Percentiles rank a stretch among this genome's conserved stretches.
Evolutionary conservation across 495 filamentous ascomycete genomes (phyloP).

Genomic region (Barbatosphaeria neglecta): DNA sequence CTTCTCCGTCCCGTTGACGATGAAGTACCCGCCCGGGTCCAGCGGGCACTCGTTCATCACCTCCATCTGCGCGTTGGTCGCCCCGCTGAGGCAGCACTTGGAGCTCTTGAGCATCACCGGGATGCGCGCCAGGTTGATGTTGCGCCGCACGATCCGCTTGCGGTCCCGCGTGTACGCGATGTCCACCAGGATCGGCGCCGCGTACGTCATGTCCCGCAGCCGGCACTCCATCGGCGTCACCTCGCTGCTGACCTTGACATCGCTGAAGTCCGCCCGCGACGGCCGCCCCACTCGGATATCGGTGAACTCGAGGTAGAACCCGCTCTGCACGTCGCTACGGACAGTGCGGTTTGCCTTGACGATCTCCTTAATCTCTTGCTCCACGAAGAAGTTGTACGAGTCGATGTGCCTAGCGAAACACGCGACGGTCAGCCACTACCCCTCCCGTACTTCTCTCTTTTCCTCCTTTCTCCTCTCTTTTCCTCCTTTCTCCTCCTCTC

Average conservation of each 20-base stretch:
- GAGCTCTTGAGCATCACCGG: slow-evolving; percentile 95
- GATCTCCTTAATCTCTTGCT: slow-evolving; percentile 91
- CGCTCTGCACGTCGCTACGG: slow-evolving; percentile 75
- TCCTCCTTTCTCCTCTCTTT: not conserved
- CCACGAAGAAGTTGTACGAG: slow-evolving; percentile 94
- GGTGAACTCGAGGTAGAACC: slow-evolving; percentile 79
- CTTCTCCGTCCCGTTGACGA: slow-evolving; percentile 78
- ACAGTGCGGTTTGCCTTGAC: slow-evolving; percentile 77
- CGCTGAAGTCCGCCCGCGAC: slow-evolving; percentile 59
- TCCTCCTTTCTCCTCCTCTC: not conserved
- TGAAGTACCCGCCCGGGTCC: slow-evolving; percentile 95
- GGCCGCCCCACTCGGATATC: slow-evolving; percentile 78
- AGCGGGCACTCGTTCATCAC: slow-evolving; percentile 84
- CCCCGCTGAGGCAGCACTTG: slow-evolving; percentile 74
- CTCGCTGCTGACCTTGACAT: slow-evolving; percentile 45
- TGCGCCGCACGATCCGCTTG: slow-evolving; percentile 52
- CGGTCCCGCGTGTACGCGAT: slow-evolving; percentile 73
- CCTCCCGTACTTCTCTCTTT: not conserved
- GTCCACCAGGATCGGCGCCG: slow-evolving; percentile 83
- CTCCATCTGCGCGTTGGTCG: slow-evolving; percentile 73
- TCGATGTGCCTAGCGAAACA: slow-evolving; percentile 73
- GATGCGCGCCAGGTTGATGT: slow-evolving; percentile 74
- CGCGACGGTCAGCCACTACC: slow-evolving; percentile 9
- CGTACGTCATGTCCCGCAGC: slow-evolving; percentile 88
- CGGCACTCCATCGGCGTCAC: slow-evolving; percentile 91